Evolutionary conservation across 2,329 filamentous ascomycete genomes (phyloP).

Genomic region (Xylaria multiplex): DNA sequence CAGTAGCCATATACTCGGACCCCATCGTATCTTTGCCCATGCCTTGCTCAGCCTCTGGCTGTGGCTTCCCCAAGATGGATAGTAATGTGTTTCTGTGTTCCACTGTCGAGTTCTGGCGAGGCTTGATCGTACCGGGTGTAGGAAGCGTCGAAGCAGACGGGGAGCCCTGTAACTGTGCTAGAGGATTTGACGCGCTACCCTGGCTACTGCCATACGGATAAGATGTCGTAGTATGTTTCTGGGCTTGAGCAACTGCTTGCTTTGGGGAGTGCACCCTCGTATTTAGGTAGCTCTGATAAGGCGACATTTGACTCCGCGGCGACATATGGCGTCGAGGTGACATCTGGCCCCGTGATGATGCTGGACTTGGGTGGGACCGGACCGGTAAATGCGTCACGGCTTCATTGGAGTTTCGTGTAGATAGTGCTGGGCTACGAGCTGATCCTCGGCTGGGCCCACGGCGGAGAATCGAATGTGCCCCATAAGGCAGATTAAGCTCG

Average conservation of each 20-base stretch:
- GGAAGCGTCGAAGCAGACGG: slow-evolving; percentile 46
- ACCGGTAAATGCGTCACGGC: slow-evolving; percentile 30
- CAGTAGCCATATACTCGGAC: slow-evolving; percentile 37
- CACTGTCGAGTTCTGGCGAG: slow-evolving; percentile 50
- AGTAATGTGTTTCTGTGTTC: slow-evolving; percentile 62
- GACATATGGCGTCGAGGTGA: slow-evolving; percentile 37
- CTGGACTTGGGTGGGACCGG: slow-evolving; percentile 40
- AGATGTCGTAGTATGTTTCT: slow-evolving; percentile 34
- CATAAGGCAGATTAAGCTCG: slow-evolving; percentile 53
- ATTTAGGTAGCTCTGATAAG: slow-evolving; percentile 36
- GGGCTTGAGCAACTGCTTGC: slow-evolving; percentile 36
- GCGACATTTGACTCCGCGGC: slow-evolving; percentile 36
- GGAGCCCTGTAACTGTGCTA: slow-evolving; percentile 44
- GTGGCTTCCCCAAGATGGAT: slow-evolving; percentile 69
- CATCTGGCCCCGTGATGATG: slow-evolving; percentile 34
- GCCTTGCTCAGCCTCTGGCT: slow-evolving; percentile 43
- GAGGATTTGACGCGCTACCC: slow-evolving; percentile 40
- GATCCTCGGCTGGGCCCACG: slow-evolving; percentile 43
- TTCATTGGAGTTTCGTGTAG: slow-evolving; percentile 35
- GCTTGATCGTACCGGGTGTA: slow-evolving; percentile 45
- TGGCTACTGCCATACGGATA: slow-evolving; percentile 42
- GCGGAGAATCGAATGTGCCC: slow-evolving; percentile 54
- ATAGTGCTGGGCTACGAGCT: slow-evolving; percentile 36
- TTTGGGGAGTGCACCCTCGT: slow-evolving; percentile 38
- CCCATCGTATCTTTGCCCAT: slow-evolving; percentile 48